These are phyloP conservation scores for Lachancea quebecensis DNA, from an alignment of 805 yeast species.

Conservation along the genomic window DNA sequence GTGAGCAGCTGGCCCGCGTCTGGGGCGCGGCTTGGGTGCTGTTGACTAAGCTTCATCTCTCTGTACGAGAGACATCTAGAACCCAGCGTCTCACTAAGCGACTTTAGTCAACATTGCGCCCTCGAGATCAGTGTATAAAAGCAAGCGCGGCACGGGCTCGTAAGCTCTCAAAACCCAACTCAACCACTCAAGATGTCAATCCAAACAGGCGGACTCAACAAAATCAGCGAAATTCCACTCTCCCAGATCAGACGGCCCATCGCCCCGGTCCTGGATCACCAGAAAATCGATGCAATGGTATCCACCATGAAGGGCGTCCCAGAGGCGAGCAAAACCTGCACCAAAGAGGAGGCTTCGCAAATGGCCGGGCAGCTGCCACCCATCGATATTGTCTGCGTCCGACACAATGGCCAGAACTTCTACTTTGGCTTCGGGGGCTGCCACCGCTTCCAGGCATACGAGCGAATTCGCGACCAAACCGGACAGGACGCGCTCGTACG, in stretches of 20 bases:
- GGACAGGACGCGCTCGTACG: conserved; percentile 42
- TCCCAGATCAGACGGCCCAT: conserved; percentile 70
- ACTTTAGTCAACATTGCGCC: background rate
- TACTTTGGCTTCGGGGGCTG: conserved; percentile 90
- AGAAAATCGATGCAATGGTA: conserved; percentile 74
- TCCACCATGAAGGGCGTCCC: conserved; percentile 62
- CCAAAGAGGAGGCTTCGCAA: conserved; percentile 32
- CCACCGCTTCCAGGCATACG: conserved; percentile 84
- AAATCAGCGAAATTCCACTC: conserved; percentile 48
- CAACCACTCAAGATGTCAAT: conserved; percentile 45
- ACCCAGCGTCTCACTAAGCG: background rate
- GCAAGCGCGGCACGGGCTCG: background rate
- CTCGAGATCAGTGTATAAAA: background rate
- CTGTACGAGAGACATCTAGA: background rate
- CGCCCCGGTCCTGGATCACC: conserved; percentile 71
- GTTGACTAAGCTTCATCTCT: background rate
- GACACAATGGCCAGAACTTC: conserved; percentile 51
- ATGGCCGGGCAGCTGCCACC: conserved; percentile 67
- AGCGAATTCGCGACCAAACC: conserved; percentile 38
- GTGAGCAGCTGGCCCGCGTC: conserved; percentile 19
- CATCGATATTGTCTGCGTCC: conserved; percentile 64
- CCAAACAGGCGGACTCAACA: conserved; percentile 51
- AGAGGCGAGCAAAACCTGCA: conserved; percentile 55
- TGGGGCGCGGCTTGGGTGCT: background rate
- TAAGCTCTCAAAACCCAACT: no score